These are phyloP conservation scores for Ricinus communis DNA, from an alignment of 345 rosid genomes.

Conservation along the genomic window DNA sequence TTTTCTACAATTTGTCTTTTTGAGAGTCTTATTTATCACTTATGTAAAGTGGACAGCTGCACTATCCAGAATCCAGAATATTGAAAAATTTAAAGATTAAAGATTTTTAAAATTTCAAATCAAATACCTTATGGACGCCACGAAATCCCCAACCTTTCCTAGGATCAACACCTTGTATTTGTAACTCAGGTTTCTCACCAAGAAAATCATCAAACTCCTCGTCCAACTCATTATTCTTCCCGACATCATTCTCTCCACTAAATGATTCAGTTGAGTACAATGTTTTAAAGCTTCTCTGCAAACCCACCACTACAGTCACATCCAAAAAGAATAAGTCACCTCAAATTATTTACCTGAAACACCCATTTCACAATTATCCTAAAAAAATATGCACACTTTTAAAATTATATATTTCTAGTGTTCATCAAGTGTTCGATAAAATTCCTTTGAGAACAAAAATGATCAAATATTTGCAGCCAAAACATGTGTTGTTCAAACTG, in stretches of 20 bases:
- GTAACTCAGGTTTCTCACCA: slow-evolving; percentile 49
- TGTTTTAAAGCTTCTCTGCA: slow-evolving; percentile 35
- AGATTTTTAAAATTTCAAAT: background rate
- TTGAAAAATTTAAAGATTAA: background rate
- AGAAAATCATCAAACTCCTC: slow-evolving; percentile 43
- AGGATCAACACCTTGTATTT: slow-evolving; percentile 88
- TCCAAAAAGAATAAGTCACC: slow-evolving; percentile 11
- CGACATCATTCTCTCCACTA: slow-evolving; percentile 27
- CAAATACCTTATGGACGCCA: slow-evolving; percentile 84
- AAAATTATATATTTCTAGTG: background rate
- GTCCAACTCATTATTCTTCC: slow-evolving; percentile 25
- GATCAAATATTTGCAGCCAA: background rate
- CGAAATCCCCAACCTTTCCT: slow-evolving; percentile 87
- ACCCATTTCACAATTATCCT: background rate
- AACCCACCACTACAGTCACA: slow-evolving; percentile 28
- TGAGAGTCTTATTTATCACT: background rate
- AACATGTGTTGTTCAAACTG: background rate
- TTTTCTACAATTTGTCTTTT: background rate
- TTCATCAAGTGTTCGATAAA: slow-evolving; percentile 16
- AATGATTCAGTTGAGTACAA: slow-evolving; percentile 36
- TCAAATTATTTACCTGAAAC: background rate
- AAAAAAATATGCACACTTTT: background rate
- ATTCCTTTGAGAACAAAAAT: slow-evolving; percentile 6
- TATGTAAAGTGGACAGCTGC: background rate
- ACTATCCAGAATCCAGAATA: too few species aligned